Percentiles rank a stretch among this genome's conserved stretches.
These are phyloP conservation scores for Austroboletus niveus DNA, from an alignment of 1,284 basidiomycete species.

Conservation along the genomic window DNA sequence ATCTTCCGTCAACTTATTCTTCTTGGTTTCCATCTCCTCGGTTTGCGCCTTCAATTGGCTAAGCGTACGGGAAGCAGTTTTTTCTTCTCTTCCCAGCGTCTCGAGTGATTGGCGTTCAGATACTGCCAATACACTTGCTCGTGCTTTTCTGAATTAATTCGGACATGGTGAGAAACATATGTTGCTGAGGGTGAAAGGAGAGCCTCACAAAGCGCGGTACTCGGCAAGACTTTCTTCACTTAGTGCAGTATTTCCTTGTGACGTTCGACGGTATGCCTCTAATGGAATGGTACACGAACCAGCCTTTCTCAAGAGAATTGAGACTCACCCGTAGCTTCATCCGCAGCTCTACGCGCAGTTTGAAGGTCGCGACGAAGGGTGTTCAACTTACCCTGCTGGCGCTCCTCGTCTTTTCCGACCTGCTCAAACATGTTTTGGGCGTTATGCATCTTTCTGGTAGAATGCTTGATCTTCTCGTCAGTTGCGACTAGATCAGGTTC, in stretches of 20 bases:
- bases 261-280: conserved; percentile 77
- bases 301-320: background rate
- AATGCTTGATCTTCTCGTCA: conserved; percentile 87
- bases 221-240: conserved; percentile 84
- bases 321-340: conserved; percentile 69
- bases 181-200: background rate
- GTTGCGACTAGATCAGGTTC: conserved; percentile 78
- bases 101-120: conserved; percentile 88
- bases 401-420: conserved; percentile 66
- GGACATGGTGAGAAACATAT: conserved; percentile 5
- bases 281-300: conserved; percentile 1
- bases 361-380: conserved; percentile 64
- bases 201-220: conserved; percentile 78
- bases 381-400: conserved; percentile 61
- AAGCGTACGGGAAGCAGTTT: conserved; percentile 66
- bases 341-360: conserved; percentile 67
- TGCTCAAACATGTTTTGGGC: conserved; percentile 64
- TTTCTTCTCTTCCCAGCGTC: conserved; percentile 79
- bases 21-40: conserved; percentile 63
- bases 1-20: conserved; percentile 63
- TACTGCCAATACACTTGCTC: conserved; percentile 76
- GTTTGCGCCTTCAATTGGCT: conserved; percentile 68
- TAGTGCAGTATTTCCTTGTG: conserved; percentile 74
- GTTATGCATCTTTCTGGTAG: conserved; percentile 74
- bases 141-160: conserved; percentile 59